These are phyloP conservation scores for Cadophora malorum DNA, from an alignment of 2,329 filamentous ascomycete genomes.

Conservation along the genomic window DNA sequence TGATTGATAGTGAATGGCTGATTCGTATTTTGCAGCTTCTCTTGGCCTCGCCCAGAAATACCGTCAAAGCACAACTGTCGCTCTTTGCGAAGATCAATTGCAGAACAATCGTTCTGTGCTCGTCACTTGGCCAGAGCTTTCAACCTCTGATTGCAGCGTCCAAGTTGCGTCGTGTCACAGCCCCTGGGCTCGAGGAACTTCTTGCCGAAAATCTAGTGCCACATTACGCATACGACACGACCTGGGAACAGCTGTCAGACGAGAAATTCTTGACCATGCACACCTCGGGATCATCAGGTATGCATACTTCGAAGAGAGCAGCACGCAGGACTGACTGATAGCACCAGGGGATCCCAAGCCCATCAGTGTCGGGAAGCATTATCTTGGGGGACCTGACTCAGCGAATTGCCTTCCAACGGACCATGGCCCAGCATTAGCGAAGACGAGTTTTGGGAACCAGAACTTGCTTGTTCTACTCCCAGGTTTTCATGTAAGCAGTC, in stretches of 20 bases:
- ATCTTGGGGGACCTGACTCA: conserved; percentile 47
- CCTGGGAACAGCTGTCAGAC: conserved; percentile 44
- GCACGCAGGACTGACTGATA: neutral
- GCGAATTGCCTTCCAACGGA: conserved; percentile 19
- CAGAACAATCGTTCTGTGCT: conserved; percentile 29
- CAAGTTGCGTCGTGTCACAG: conserved; percentile 36
- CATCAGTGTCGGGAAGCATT: conserved; percentile 47
- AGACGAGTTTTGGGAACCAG: conserved; percentile 1
- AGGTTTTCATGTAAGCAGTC: conserved; percentile 30
- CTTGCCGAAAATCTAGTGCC: conserved; percentile 34
- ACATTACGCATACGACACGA: conserved; percentile 45
- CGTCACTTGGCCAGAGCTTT: conserved; percentile 11
- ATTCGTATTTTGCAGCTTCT: conserved; percentile 40
- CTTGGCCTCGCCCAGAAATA: conserved; percentile 48
- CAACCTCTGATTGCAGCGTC: conserved; percentile 17
- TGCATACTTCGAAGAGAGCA: neutral
- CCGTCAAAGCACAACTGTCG: conserved; percentile 43
- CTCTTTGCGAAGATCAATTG: conserved; percentile 46
- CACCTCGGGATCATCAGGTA: conserved; percentile 48
- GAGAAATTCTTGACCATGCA: conserved; percentile 50
- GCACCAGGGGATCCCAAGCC: conserved; percentile 51
- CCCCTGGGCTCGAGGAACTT: conserved; percentile 43
- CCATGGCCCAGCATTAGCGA: conserved; percentile 9
- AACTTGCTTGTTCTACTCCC: conserved; percentile 22
- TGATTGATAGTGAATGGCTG: neutral